Conservation (phyloP, 148 eudicot genomes). For the Chenopodium formosanum region DNA sequence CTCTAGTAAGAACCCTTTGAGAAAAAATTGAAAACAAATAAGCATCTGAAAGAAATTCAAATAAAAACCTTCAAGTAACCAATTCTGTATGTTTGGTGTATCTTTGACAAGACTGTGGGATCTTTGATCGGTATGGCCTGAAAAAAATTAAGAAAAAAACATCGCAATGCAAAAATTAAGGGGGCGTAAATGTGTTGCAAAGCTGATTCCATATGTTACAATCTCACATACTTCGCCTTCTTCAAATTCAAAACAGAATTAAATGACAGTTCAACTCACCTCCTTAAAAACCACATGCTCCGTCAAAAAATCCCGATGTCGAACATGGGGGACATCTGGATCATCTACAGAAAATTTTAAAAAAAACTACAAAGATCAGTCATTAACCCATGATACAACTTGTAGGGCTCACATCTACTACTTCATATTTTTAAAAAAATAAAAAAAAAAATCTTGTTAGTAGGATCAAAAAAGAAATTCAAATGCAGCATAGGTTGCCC, state of each 20-base stretch:
- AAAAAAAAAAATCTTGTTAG: too few relatives aligned
- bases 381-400: slow-evolving; percentile 7
- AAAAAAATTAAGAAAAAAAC: slow-evolving; percentile 1
- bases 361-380: slow-evolving; percentile 13
- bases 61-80: slow-evolving; percentile 75
- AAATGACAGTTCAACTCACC: slow-evolving; percentile 38
- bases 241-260: not conserved
- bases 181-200: not conserved
- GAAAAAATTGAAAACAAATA: slow-evolving; percentile 16
- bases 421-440: not conserved
- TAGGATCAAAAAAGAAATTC: not conserved
- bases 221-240: not conserved
- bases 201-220: not conserved
- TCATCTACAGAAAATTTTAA: slow-evolving; percentile 52
- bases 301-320: slow-evolving; percentile 73
- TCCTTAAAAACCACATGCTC: slow-evolving; percentile 92
- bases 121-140: slow-evolving; percentile 94
- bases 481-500: not conserved
- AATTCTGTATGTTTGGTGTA: slow-evolving; percentile 89
- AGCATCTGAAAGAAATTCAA: slow-evolving; percentile 10
- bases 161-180: not conserved
- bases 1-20: slow-evolving; percentile 2
- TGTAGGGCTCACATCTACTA: not conserved
- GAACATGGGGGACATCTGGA: slow-evolving; percentile 65
- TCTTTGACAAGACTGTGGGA: slow-evolving; percentile 75